phyloP scores from a whole-genome alignment of 805 yeast genomes.

The Hanseniaspora guilliermondii region DNA sequence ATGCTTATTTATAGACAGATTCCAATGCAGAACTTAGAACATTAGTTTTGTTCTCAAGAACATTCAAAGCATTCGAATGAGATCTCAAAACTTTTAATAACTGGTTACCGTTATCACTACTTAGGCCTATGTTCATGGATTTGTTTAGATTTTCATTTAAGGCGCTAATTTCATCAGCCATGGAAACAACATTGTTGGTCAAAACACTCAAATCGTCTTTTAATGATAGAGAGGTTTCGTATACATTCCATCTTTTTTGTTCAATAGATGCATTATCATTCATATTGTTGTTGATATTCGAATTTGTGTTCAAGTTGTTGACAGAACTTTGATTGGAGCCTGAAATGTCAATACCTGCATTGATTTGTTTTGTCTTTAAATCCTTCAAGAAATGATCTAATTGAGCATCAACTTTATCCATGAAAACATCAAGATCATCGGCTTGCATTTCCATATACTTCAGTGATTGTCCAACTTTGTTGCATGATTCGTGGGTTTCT shows the following conservation, averaged over 20 bases:
- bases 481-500: conserved; percentile 44
- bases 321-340: neutral
- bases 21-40: conserved; percentile 56
- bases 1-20: conserved; percentile 17
- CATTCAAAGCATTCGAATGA: conserved; percentile 79
- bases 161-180: conserved; percentile 70
- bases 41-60: conserved; percentile 66
- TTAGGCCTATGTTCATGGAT: conserved; percentile 29
- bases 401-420: conserved; percentile 58
- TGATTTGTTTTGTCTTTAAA: conserved; percentile 3
- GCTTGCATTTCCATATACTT: conserved; percentile 83
- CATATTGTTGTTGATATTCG: conserved; percentile 29
- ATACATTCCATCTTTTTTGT: conserved; percentile 79
- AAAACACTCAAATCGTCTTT: conserved; percentile 69
- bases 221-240: conserved; percentile 70
- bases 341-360: conserved; percentile 9
- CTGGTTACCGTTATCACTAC: conserved; percentile 38
- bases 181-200: conserved; percentile 61
- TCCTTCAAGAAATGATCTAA: conserved; percentile 15
- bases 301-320: conserved; percentile 18
- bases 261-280: conserved; percentile 30
- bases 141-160: conserved; percentile 72
- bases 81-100: conserved; percentile 72
- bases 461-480: conserved; percentile 74
- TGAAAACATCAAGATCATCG: conserved; percentile 70